A percentile compares a stretch with the other conserved stretches of the same genome.
phyloP scores from a whole-genome alignment of 805 yeast genomes.

The Starmera caribaea region DNA sequence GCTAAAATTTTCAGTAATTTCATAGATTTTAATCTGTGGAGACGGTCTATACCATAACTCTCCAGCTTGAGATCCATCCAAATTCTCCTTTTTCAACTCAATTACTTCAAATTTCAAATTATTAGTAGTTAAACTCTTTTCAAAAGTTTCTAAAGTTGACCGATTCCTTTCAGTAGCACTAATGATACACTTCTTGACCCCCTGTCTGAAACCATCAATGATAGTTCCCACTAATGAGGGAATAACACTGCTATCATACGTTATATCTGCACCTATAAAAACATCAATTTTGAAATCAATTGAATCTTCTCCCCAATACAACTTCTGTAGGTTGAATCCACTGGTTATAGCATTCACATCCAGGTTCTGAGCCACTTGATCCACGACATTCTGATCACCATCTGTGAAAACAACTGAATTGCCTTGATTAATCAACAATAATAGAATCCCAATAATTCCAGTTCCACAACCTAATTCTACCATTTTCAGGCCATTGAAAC shows the following conservation, averaged over 20 bases:
- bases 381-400: constrained; percentile 51
- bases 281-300: constrained; percentile 35
- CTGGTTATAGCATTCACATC: constrained; percentile 28
- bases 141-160: constrained; percentile 37
- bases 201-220: constrained; percentile 11
- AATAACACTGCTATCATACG: constrained; percentile 62
- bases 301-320: constrained; percentile 52
- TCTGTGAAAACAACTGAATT: constrained; percentile 43
- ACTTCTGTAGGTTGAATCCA: constrained; percentile 23
- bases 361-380: constrained; percentile 35
- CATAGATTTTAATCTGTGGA: not conserved
- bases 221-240: constrained; percentile 45
- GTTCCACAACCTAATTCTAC: constrained; percentile 88
- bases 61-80: not conserved
- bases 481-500: constrained; percentile 19
- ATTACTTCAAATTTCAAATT: constrained; percentile 13
- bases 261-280: constrained; percentile 79
- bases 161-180: constrained; percentile 72
- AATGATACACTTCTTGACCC: constrained; percentile 29
- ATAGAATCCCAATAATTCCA: constrained; percentile 56
- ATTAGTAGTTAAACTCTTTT: constrained; percentile 18
- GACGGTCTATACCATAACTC: not conserved
- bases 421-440: constrained; percentile 4
- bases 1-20: not conserved
- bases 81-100: not conserved